Base-by-base conservation (phyloP, 1,139 yeast species). In the Geotrichum macrosporum region DNA sequence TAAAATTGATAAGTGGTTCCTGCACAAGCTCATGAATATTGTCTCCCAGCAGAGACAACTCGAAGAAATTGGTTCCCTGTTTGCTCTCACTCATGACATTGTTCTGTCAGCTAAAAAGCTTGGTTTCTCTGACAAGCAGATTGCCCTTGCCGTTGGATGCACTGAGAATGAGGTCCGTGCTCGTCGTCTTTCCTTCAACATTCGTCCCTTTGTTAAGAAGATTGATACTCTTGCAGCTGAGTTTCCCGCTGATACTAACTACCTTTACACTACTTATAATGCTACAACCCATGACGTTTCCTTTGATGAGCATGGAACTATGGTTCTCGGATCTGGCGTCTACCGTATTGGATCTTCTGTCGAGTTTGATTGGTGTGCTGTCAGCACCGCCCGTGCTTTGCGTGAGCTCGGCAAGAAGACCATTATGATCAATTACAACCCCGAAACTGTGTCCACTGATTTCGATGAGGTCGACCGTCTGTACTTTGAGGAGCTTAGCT, bases 171-270 rank as follows among this genome's bases (percentile, higher is more conserved):
- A 95, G 47, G 82, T 92, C 57, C 82, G 98, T 71, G 78, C 94
- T 68, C 73, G 84, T 61, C 82, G 98, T 74, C 81, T 84, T 64
- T 95, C 87, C 62, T 80, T 79, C 49, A 95, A 95, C 52, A 81
- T 92, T 55, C 71, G 81, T 55, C 98, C 98, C 60, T 87, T 85
- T 65, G 97, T 89, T 57, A 92, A 92, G 70, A 96, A 89, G 72
- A 92, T 92, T 62, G 98, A 92, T 73, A 92, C 98, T 31, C 96
- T 92, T 59, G 98, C 98, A 48, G 98, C 98, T 47, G 98, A 92
- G 69, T 92, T 92, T 81, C 98, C 98, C 48, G 96, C 97, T 44
- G 79, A 70, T 72, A 92, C 98, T 64, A 92, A 92, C 73, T 92
- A 92, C 71, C 76, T 92, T 68, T 92, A 92, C 74, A 78, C 88